Evolutionary conservation across 2,329 filamentous ascomycete genomes (phyloP).

Genomic region (Stromatinia cepivora): DNA sequence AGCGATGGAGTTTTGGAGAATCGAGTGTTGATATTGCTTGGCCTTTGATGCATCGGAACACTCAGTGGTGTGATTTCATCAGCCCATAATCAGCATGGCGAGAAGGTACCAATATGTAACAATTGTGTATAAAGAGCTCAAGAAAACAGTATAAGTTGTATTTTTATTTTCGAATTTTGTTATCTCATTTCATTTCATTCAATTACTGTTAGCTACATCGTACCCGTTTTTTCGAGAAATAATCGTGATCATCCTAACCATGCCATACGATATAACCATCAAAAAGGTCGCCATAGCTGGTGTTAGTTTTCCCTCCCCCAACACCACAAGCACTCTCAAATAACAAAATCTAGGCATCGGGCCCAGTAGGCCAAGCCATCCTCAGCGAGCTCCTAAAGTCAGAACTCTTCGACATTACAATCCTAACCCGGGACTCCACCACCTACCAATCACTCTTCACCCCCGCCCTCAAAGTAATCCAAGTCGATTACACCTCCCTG

Average conservation of each 20-base stretch:
- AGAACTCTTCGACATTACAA: slow-evolving; percentile 38
- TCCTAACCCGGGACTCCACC: slow-evolving; percentile 40
- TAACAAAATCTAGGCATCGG: slow-evolving; percentile 33
- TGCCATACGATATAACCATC: slow-evolving; percentile 31
- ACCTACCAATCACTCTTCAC: slow-evolving; percentile 29
- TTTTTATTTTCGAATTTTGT: not conserved
- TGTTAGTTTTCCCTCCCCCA: slow-evolving; percentile 24
- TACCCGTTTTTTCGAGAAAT: not conserved
- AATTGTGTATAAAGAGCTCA: not conserved
- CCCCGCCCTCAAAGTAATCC: slow-evolving; percentile 30
- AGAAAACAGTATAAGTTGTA: not conserved
- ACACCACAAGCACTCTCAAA: not conserved
- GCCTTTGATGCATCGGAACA: slow-evolving; percentile 9
- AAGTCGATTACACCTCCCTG: slow-evolving; percentile 27
- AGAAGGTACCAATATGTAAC: not conserved
- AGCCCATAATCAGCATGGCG: not conserved
- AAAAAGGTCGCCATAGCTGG: slow-evolving; percentile 33
- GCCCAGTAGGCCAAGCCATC: slow-evolving; percentile 39
- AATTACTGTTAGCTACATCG: not conserved
- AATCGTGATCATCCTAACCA: slow-evolving; percentile 10
- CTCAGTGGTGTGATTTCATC: slow-evolving; percentile 14
- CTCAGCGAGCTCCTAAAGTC: slow-evolving; percentile 38
- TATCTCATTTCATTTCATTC: not conserved
- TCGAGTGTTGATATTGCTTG: not conserved
- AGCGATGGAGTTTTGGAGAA: not conserved